Evolutionary conservation across 306 rosid genomes (phyloP), one percentile per base, ranked within the genome.

Genomic region (Vigna trinervia): DNA sequence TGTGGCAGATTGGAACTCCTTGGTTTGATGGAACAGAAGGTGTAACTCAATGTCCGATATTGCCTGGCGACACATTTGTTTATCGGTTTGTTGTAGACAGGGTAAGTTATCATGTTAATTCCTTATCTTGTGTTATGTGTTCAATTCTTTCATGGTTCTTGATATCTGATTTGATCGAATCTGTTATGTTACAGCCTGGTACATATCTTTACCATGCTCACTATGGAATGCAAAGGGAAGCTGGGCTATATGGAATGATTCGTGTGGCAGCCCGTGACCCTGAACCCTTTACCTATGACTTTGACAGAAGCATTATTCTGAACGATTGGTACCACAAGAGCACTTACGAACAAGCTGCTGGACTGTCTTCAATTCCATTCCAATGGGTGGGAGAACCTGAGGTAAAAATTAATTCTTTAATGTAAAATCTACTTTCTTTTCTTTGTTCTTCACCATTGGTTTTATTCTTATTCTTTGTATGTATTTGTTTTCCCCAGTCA

Each of bases 11-110:
- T 73, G 97, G 95, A 83, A 84, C 96, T 64, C 98, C 98, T 11
- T 92, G 98, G 98, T 85, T 79, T 71, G 98, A 94, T 85, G 97
- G 98, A 87, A 88, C 96, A 30, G 98, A 92, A 74, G 98, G 97
- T 0, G 92, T 92, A 12, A 81, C 93, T 64, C 98, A 94, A 7
- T 94, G 95, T 51, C 98, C 98, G 17, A 82, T 90, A 58, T 6
- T 84, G 15, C 97, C 97, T 17, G 98, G 93, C 36, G 98, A 94
- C 36, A 88, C 91, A 20, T 92, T 94, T 72, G 80, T 46, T 70
- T 92, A 94, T 70, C 62, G 85, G 61, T 94, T 94, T 67, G 93
- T 89, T 23, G 97, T 94, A 30, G 97, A 94, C 56, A 90, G 96
- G 84, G 97, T 94, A 83, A 82, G 78, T 62, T 3, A 41, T 4